phyloP scores from a whole-genome alignment of 83 land plant species.

The Isoetes engelmannii region DNA sequence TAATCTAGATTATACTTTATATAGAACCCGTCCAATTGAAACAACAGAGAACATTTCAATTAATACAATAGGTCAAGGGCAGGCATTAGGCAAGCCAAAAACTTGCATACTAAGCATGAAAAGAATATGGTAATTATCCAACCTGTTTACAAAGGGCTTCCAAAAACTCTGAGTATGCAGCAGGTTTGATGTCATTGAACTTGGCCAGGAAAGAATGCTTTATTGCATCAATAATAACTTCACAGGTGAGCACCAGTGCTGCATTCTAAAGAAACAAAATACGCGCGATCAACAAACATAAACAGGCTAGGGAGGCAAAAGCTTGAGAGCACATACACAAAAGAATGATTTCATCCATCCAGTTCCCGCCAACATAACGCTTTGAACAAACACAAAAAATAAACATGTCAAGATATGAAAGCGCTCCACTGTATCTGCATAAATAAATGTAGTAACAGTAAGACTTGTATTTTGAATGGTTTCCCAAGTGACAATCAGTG shows the following conservation, averaged over 20 bases:
- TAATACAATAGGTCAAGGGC: background rate
- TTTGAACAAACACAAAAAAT: slow-evolving; percentile 88
- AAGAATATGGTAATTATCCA: background rate
- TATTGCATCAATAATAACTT: slow-evolving; percentile 72
- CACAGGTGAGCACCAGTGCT: slow-evolving; percentile 69
- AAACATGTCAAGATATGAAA: slow-evolving; percentile 86
- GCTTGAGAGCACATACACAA: slow-evolving; percentile 41
- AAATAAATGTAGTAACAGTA: background rate
- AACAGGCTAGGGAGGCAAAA: background rate
- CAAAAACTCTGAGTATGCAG: slow-evolving; percentile 81
- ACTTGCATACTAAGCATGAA: background rate
- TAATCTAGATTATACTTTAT: background rate
- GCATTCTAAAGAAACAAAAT: slow-evolving; percentile 57
- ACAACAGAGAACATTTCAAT: background rate
- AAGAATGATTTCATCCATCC: slow-evolving; percentile 69
- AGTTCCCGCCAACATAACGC: slow-evolving; percentile 79
- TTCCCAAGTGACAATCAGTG: too few relatives aligned
- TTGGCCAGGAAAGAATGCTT: slow-evolving; percentile 97
- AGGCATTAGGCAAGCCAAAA: background rate
- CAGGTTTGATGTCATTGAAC: slow-evolving; percentile 91
- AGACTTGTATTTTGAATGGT: background rate
- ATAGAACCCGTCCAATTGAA: background rate
- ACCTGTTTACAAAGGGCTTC: slow-evolving; percentile 96
- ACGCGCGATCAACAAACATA: background rate
- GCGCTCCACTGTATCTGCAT: slow-evolving; percentile 92